A percentile compares a stretch with the other conserved stretches of the same genome.
These are phyloP conservation scores for Aphanocladium album DNA, from an alignment of 2,329 filamentous ascomycete species.

Conservation along the genomic window DNA sequence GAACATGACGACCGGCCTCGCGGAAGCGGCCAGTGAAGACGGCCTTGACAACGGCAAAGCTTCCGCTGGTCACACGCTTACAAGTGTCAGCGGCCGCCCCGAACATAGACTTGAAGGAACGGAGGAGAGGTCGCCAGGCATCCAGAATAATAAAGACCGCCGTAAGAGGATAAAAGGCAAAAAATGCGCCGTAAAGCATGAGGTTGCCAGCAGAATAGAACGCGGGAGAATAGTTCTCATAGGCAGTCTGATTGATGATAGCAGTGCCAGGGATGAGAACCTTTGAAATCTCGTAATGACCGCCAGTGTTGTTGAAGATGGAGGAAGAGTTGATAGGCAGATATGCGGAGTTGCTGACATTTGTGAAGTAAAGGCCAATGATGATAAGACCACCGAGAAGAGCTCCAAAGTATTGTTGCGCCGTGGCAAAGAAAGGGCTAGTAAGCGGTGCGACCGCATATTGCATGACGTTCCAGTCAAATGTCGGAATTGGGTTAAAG, in stretches of 20 bases:
- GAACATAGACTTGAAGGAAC: background rate
- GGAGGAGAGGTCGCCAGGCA: slow-evolving; percentile 21
- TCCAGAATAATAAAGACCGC: slow-evolving; percentile 32
- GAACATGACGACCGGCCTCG: slow-evolving; percentile 24
- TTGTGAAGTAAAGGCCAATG: slow-evolving; percentile 21
- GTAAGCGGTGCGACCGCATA: background rate
- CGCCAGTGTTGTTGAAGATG: slow-evolving; percentile 42
- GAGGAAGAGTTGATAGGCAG: slow-evolving; percentile 44
- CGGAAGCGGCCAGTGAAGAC: slow-evolving; percentile 31
- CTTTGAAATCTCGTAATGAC: slow-evolving; percentile 33
- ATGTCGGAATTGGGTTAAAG: slow-evolving; percentile 11
- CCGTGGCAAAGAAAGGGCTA: slow-evolving; percentile 6
- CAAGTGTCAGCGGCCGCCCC: background rate
- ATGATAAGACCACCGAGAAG: slow-evolving; percentile 7
- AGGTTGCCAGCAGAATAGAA: slow-evolving; percentile 30
- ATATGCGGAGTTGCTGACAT: slow-evolving; percentile 39
- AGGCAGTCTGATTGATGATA: slow-evolving; percentile 29
- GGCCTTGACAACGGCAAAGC: slow-evolving; percentile 22
- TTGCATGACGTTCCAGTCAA: slow-evolving; percentile 9
- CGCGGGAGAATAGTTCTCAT: slow-evolving; percentile 29
- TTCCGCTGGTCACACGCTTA: slow-evolving; percentile 1
- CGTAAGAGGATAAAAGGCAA: slow-evolving; percentile 29
- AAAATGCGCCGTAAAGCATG: slow-evolving; percentile 27
- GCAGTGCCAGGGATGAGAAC: slow-evolving; percentile 36
- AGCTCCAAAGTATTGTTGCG: background rate